phyloP scores from a whole-genome alignment of 2,329 filamentous ascomycete genomes.

The Magnaporthiopsis incrustans region DNA sequence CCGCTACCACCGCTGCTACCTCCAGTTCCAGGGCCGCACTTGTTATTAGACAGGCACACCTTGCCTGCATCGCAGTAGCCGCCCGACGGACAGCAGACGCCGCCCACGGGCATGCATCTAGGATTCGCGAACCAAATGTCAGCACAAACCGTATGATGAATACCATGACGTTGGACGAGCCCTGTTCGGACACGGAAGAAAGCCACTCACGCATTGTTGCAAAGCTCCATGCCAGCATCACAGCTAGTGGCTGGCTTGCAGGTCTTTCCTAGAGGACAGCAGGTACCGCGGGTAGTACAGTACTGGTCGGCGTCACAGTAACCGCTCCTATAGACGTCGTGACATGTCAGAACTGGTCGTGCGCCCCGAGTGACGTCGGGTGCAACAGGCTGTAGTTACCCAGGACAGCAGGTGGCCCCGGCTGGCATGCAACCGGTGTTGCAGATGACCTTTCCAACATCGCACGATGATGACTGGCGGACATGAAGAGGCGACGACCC shows the following conservation, averaged over 20 bases:
- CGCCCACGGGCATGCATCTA: conserved; percentile 5
- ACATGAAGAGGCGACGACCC: not conserved
- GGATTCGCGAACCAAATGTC: not conserved
- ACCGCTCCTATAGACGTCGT: not conserved
- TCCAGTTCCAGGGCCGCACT: conserved; percentile 4
- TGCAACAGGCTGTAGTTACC: not conserved
- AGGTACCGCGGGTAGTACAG: conserved; percentile 4
- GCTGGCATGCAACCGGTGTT: conserved; percentile 6
- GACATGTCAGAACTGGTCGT: not conserved
- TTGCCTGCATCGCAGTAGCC: conserved; percentile 7
- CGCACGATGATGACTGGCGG: conserved; percentile 3
- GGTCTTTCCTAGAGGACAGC: conserved; percentile 4
- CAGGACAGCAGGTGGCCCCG: conserved; percentile 3
- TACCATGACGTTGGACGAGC: not conserved
- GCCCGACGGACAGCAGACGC: conserved; percentile 2
- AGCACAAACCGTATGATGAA: not conserved
- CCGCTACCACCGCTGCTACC: not conserved
- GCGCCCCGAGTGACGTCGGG: not conserved
- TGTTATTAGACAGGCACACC: not conserved
- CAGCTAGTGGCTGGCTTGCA: conserved; percentile 1
- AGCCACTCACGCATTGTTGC: conserved; percentile 1
- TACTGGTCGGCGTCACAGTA: conserved; percentile 3
- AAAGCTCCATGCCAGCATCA: not conserved
- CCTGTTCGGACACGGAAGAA: not conserved
- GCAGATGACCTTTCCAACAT: conserved; percentile 1